Conservation (phyloP, 2,329 filamentous ascomycete species). For the Septoria petroselini region DNA sequence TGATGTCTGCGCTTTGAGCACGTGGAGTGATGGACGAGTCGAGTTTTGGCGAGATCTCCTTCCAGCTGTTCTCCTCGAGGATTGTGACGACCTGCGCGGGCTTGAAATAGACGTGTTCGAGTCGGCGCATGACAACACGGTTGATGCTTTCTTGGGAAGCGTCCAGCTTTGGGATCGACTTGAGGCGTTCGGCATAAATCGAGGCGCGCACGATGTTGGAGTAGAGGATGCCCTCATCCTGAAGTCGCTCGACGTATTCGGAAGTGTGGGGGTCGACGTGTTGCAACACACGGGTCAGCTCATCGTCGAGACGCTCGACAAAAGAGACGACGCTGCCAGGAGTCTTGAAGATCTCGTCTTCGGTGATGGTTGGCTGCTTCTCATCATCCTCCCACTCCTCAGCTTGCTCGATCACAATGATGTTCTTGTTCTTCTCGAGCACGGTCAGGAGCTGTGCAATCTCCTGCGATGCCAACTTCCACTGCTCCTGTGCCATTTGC, state of each 20-base stretch:
- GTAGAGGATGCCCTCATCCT: slow-evolving; percentile 87
- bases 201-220: slow-evolving; percentile 84
- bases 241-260: slow-evolving; percentile 93
- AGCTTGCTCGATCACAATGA: slow-evolving; percentile 83
- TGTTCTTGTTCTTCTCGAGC: slow-evolving; percentile 73
- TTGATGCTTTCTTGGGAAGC: slow-evolving; percentile 83
- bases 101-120: slow-evolving; percentile 99
- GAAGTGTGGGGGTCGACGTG: slow-evolving; percentile 97
- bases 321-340: slow-evolving; percentile 93
- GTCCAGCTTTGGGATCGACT: slow-evolving; percentile 66
- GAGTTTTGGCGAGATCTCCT: slow-evolving; percentile 64
- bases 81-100: slow-evolving; percentile 89
- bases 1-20: slow-evolving; percentile 63
- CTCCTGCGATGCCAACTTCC: slow-evolving; percentile 91
- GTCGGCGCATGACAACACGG: slow-evolving; percentile 84
- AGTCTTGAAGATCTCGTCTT: slow-evolving; percentile 80
- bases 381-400: slow-evolving; percentile 99
- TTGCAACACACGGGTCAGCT: slow-evolving; percentile 94
- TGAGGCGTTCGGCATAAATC: slow-evolving; percentile 81
- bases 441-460: slow-evolving; percentile 72
- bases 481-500: slow-evolving; percentile 93
- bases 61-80: slow-evolving; percentile 92
- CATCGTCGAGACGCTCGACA: slow-evolving; percentile 91
- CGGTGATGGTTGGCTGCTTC: slow-evolving; percentile 72
- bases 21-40: slow-evolving; percentile 81